Evolutionary conservation across 192 early-diverging fungal species (phyloP).

Genomic region (Jimgerdemannia flammicorona): DNA sequence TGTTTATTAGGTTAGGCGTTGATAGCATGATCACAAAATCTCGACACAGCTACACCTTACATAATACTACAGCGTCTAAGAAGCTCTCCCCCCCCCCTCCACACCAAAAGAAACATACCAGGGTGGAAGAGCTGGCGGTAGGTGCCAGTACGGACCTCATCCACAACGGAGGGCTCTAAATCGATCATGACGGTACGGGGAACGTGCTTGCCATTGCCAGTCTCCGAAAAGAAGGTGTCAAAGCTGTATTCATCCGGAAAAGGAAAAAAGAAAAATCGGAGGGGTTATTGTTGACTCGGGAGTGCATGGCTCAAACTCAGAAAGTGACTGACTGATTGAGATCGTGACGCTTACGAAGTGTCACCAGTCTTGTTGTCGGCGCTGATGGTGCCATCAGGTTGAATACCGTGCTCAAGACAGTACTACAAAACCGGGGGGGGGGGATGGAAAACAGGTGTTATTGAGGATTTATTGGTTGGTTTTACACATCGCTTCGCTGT

Average conservation of each 20-base stretch:
- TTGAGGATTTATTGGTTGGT: too few relatives aligned
- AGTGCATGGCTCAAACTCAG: neutral
- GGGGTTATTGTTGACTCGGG: too few relatives aligned
- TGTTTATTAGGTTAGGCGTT: constrained; percentile 47
- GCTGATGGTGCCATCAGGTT: constrained; percentile 84
- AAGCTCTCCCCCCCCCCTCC: constrained; percentile 4
- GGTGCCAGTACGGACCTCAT: constrained; percentile 98
- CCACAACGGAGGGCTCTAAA: constrained; percentile 93
- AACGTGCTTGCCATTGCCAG: constrained; percentile 98
- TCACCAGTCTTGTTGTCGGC: constrained; percentile 7
- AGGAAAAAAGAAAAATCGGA: constrained; percentile 15
- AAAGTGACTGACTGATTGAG: neutral
- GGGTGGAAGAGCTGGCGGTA: constrained; percentile 83
- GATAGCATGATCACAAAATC: neutral
- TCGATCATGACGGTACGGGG: constrained; percentile 99
- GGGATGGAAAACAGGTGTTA: too few relatives aligned
- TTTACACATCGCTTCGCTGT: too few relatives aligned
- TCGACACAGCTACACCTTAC: too few relatives aligned
- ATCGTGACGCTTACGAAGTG: constrained; percentile 14
- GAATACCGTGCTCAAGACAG: constrained; percentile 95
- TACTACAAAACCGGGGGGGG: constrained; percentile 29
- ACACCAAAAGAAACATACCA: constrained; percentile 1
- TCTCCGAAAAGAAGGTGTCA: constrained; percentile 99
- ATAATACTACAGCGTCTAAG: neutral
- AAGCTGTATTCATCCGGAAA: constrained; percentile 82